A percentile compares a stretch with the other conserved stretches of the same genome.
phyloP scores from a whole-genome alignment of 805 yeast species.

The Komagataella mondaviorum region DNA sequence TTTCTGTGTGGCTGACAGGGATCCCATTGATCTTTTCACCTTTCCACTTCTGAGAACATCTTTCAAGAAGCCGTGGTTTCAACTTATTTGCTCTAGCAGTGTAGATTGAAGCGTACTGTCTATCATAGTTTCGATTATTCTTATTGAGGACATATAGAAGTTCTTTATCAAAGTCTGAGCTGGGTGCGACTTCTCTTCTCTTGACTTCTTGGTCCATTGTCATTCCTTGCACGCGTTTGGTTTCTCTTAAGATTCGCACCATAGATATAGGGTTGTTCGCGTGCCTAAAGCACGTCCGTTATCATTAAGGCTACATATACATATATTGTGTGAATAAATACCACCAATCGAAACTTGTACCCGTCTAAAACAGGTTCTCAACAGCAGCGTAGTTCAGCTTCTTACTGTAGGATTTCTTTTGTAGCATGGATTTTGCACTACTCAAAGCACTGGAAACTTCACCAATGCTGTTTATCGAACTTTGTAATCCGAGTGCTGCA shows the following conservation, averaged over 20 bases:
- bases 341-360: neutral
- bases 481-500: slow-evolving; percentile 18
- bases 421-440: slow-evolving; percentile 64
- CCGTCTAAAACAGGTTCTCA: slow-evolving; percentile 29
- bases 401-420: slow-evolving; percentile 66
- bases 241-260: neutral
- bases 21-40: slow-evolving; percentile 22
- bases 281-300: neutral
- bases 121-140: slow-evolving; percentile 25
- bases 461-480: slow-evolving; percentile 29
- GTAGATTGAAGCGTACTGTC: slow-evolving; percentile 49
- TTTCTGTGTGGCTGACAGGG: slow-evolving; percentile 20
- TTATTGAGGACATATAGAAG: slow-evolving; percentile 1
- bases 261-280: neutral
- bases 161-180: neutral
- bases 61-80: slow-evolving; percentile 29
- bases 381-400: slow-evolving; percentile 85
- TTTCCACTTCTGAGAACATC: slow-evolving; percentile 28
- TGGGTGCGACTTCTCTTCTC: neutral
- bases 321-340: too few species aligned
- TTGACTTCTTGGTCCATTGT: neutral
- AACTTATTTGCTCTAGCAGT: slow-evolving; percentile 34
- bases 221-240: neutral
- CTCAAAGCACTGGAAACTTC: slow-evolving; percentile 57
- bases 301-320: too few species aligned